These are phyloP conservation scores for Ceratobasidium sp. DNA, from an alignment of 1,284 basidiomycete species.

Conservation along the genomic window DNA sequence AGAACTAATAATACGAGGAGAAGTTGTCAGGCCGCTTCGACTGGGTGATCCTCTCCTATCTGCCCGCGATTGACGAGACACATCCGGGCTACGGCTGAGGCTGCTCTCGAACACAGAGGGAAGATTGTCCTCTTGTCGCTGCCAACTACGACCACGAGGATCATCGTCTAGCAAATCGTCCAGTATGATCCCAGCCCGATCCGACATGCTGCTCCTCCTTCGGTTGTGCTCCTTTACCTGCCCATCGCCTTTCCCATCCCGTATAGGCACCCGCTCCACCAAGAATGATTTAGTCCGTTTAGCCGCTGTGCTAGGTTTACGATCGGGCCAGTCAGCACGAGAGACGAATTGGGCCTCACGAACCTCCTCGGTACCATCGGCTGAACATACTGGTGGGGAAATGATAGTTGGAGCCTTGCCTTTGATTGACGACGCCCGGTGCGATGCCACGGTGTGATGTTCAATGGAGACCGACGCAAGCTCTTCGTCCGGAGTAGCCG, in stretches of 20 bases:
- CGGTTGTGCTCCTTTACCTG: not conserved
- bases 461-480: conserved; percentile 37
- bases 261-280: conserved; percentile 8
- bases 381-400: conserved; percentile 60
- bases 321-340: conserved; percentile 81
- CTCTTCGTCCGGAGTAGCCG: conserved; percentile 28
- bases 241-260: conserved; percentile 3
- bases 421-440: conserved; percentile 58
- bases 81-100: conserved; percentile 36
- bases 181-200: conserved; percentile 1
- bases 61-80: not conserved
- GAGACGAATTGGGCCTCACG: conserved; percentile 77
- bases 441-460: conserved; percentile 31
- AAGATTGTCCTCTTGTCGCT: conserved; percentile 24
- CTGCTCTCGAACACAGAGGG: conserved; percentile 39
- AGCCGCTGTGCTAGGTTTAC: conserved; percentile 68
- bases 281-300: conserved; percentile 45
- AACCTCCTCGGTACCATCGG: conserved; percentile 61
- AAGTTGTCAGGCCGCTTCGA: conserved; percentile 5
- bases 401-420: conserved; percentile 53
- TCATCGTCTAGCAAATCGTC: conserved; percentile 33
- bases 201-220: not conserved
- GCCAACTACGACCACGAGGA: conserved; percentile 38
- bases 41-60: conserved; percentile 11
- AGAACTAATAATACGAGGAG: not conserved